A percentile compares a stretch with the other conserved stretches of the same genome.
These are phyloP conservation scores for Calocera viscosa DNA, from an alignment of 768 basidiomycete genomes.

Conservation along the genomic window DNA sequence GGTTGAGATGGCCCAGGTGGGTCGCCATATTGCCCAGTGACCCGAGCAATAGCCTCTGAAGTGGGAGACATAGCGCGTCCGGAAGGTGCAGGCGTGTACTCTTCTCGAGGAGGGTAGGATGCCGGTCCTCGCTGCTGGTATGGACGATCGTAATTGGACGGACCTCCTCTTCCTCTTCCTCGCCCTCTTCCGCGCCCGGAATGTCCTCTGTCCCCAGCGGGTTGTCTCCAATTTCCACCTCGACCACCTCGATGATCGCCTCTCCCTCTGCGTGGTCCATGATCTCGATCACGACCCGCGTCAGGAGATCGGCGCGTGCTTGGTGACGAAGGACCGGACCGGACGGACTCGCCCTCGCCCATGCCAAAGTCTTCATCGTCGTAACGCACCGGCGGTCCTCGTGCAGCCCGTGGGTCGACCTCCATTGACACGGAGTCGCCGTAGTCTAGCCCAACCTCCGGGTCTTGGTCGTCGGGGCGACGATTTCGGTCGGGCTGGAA, in stretches of 20 bases:
- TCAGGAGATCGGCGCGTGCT: not conserved
- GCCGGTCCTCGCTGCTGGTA: not conserved
- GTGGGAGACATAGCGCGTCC: not conserved
- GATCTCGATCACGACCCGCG: not conserved
- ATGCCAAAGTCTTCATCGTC: conserved; percentile 5
- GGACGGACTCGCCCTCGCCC: not conserved
- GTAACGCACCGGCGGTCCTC: not conserved
- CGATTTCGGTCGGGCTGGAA: not conserved
- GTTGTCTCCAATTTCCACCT: not conserved
- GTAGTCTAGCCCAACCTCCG: not conserved
- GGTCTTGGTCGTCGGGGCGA: not conserved
- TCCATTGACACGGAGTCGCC: not conserved
- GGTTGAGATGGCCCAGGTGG: not conserved
- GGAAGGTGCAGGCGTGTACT: not conserved
- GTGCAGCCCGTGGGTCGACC: not conserved
- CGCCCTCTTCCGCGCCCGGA: not conserved
- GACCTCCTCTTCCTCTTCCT: not conserved
- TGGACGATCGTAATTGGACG: conserved; percentile 1
- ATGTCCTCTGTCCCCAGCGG: not conserved
- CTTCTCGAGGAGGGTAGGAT: not conserved
- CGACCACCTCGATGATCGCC: not conserved
- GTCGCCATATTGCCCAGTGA: not conserved
- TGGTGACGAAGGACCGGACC: not conserved
- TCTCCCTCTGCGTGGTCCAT: not conserved
- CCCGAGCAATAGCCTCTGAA: not conserved